A percentile compares a stretch with the other conserved stretches of the same genome.
phyloP scores from a whole-genome alignment of 2,329 filamentous ascomycete species.

The Claviceps sp. region DNA sequence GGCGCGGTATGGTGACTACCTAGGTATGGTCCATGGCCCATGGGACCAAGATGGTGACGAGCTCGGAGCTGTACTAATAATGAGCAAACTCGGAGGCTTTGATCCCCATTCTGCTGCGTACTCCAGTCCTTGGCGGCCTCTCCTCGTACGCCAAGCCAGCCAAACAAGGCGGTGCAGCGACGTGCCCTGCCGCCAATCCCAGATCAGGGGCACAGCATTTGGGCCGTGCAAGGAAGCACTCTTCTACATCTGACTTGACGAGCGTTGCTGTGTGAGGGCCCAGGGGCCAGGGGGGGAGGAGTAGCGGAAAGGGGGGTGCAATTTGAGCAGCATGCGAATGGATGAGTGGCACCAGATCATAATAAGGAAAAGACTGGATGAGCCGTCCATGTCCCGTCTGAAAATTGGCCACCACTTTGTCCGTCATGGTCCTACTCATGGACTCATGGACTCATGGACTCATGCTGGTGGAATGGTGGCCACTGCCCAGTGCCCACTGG shows the following conservation, averaged over 20 bases:
- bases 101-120: slow-evolving; percentile 3
- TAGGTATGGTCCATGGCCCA: too few relatives aligned
- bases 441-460: too few relatives aligned
- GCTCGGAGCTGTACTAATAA: slow-evolving; percentile 19
- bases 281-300: too few relatives aligned
- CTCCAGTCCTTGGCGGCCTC: neutral
- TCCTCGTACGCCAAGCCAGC: neutral
- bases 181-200: slow-evolving; percentile 7
- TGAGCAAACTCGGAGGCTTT: slow-evolving; percentile 9
- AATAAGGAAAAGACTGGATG: neutral
- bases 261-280: neutral
- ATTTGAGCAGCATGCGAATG: neutral
- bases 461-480: neutral
- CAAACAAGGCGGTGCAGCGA: slow-evolving; percentile 8
- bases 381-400: neutral
- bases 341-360: neutral
- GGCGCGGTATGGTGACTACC: slow-evolving; percentile 13
- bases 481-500: too few relatives aligned
- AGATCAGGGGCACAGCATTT: slow-evolving; percentile 9
- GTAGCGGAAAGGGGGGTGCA: slow-evolving; percentile 1
- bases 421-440: too few relatives aligned
- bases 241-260: neutral
- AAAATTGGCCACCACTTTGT: neutral
- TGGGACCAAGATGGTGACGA: slow-evolving; percentile 19
- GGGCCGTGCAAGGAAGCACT: slow-evolving; percentile 9